phyloP scores from a whole-genome alignment of 2,329 filamentous ascomycete species.

The Thielaviopsis ethacetica region DNA sequence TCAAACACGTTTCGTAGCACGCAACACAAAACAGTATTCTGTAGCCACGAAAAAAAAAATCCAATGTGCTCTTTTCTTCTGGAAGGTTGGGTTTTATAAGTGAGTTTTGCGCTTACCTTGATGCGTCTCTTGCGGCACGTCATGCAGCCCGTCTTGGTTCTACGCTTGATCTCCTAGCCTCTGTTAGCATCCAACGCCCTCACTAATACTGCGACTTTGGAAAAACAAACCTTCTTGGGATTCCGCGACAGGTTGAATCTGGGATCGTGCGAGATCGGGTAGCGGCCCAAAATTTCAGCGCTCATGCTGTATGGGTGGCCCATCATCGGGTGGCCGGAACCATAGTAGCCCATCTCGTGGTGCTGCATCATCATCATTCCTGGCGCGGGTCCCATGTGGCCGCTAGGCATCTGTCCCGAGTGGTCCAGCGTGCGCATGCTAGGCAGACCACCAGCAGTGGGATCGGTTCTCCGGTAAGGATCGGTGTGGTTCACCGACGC shows the following conservation, averaged over 20 bases:
- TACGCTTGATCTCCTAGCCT: conserved; percentile 42
- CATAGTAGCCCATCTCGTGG: conserved; percentile 10
- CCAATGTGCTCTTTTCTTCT: background rate
- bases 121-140: conserved; percentile 46
- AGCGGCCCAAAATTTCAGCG: conserved; percentile 27
- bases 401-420: background rate
- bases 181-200: background rate
- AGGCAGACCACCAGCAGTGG: conserved; percentile 16
- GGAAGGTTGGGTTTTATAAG: background rate
- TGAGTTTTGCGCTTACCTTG: conserved; percentile 28
- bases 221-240: conserved; percentile 37
- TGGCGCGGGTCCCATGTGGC: background rate
- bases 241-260: conserved; percentile 31
- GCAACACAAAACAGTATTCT: background rate
- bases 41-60: background rate
- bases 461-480: conserved; percentile 7
- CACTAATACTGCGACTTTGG: background rate
- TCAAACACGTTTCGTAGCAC: background rate
- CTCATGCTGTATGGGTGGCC: conserved; percentile 22
- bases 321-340: conserved; percentile 2
- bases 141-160: conserved; percentile 46
- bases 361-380: conserved; percentile 10
- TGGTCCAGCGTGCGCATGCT: conserved; percentile 27
- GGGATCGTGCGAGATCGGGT: conserved; percentile 32
- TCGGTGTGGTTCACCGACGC: conserved; percentile 6